phyloP scores from a whole-genome alignment of 495 filamentous ascomycete species.

The Aspergillus haitiensis region DNA sequence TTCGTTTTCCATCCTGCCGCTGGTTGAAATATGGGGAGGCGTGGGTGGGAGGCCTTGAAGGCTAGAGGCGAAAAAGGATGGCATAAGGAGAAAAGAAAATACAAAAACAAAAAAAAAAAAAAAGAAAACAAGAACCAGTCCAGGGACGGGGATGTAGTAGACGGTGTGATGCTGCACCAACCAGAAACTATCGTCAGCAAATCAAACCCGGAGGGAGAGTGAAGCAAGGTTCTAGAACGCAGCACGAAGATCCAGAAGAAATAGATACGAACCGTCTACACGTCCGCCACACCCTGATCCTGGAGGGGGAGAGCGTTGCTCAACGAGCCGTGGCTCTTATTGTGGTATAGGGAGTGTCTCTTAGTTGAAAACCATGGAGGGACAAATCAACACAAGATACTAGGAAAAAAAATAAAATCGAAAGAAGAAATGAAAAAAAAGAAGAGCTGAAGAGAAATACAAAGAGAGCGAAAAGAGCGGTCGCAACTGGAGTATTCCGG shows the following conservation, averaged over 20 bases:
- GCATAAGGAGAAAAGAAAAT: constrained; percentile 36
- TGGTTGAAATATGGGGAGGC: constrained; percentile 45
- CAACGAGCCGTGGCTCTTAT: constrained; percentile 46
- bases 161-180: constrained; percentile 29
- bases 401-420: too few species aligned
- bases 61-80: constrained; percentile 48
- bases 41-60: constrained; percentile 48
- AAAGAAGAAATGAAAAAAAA: too few species aligned
- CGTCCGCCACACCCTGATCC: constrained; percentile 46
- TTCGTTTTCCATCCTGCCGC: constrained; percentile 44
- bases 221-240: constrained; percentile 10
- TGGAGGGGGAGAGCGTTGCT: constrained; percentile 45
- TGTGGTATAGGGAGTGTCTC: constrained; percentile 35
- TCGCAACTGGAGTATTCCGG: constrained; percentile 24
- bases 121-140: constrained; percentile 33
- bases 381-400: constrained; percentile 29
- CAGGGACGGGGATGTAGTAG: constrained; percentile 45
- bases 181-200: constrained; percentile 20
- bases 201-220: constrained; percentile 8
- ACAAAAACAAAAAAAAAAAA: constrained; percentile 15
- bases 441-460: constrained; percentile 28
- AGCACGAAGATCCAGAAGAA: constrained; percentile 14
- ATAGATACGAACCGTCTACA: constrained; percentile 50
- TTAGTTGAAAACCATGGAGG: constrained; percentile 49
- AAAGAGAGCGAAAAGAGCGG: constrained; percentile 26